A percentile compares a stretch with the other conserved stretches of the same genome.
Conservation (phyloP, 345 rosid genomes). For the Citrus unshiu region DNA sequence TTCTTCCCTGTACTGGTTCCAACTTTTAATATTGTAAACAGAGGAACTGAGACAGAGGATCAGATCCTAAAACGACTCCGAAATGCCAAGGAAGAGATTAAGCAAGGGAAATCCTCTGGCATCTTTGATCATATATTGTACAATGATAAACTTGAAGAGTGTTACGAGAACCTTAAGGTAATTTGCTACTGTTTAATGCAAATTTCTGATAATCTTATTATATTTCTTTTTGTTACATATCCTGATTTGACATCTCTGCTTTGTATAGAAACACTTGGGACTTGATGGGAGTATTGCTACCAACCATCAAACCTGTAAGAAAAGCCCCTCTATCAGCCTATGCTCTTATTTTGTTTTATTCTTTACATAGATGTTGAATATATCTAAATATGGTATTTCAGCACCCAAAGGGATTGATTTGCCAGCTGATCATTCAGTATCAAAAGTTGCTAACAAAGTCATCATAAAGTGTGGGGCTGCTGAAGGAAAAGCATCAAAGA, state of each 20-base stretch:
- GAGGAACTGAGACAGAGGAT: conserved; percentile 90
- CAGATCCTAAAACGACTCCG: conserved; percentile 73
- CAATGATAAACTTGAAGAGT: conserved; percentile 77
- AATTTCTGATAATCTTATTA: background rate
- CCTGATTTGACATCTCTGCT: conserved; percentile 7
- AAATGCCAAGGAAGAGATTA: conserved; percentile 77
- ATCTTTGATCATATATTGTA: conserved; percentile 61
- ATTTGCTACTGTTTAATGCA: conserved; percentile 7
- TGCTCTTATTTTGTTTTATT: background rate
- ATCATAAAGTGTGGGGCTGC: conserved; percentile 33
- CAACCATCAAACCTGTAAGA: conserved; percentile 53
- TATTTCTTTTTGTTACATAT: background rate
- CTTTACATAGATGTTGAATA: conserved; percentile 9
- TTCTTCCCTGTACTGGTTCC: conserved; percentile 1
- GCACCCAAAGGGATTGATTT: conserved; percentile 48
- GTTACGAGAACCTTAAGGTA: conserved; percentile 83
- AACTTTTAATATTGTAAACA: conserved; percentile 26
- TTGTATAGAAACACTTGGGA: conserved; percentile 54
- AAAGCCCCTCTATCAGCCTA: background rate
- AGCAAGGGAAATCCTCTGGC: conserved; percentile 64
- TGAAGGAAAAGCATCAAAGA: conserved; percentile 44
- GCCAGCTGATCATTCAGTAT: conserved; percentile 45
- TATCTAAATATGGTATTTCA: conserved; percentile 33
- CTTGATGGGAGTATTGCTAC: conserved; percentile 34
- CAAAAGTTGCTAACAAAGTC: conserved; percentile 47